phyloP scores from a whole-genome alignment of 176 grass and related monocot genomes.

The Musa schizocarpa region DNA sequence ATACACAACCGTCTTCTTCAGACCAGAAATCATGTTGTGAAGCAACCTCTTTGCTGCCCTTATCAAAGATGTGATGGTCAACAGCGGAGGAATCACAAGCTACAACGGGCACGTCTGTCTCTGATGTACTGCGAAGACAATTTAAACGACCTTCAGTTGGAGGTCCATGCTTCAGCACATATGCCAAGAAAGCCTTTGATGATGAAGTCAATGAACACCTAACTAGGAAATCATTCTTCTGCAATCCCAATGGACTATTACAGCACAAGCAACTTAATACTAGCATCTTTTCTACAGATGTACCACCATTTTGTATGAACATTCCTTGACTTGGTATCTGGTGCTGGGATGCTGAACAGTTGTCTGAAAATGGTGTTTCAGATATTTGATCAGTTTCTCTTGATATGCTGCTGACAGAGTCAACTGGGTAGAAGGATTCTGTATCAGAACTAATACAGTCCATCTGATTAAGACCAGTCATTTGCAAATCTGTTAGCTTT shows the following conservation, averaged over 20 bases:
- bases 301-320: conserved; percentile 23
- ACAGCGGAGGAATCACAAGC: conserved; percentile 49
- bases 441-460: conserved; percentile 27
- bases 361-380: conserved; percentile 10
- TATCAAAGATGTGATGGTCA: conserved; percentile 35
- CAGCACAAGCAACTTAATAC: conserved; percentile 48
- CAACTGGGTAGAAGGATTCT: conserved; percentile 22
- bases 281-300: conserved; percentile 32
- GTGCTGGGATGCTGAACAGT: conserved; percentile 8
- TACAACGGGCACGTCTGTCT: conserved; percentile 31
- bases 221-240: conserved; percentile 46
- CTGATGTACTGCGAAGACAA: conserved; percentile 9
- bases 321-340: conserved; percentile 24
- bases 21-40: conserved; percentile 49
- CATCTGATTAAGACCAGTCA: conserved; percentile 24
- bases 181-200: conserved; percentile 52
- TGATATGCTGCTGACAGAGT: conserved; percentile 18
- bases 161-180: conserved; percentile 44
- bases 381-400: conserved; percentile 20
- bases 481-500: conserved; percentile 34
- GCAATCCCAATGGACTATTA: conserved; percentile 47
- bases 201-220: conserved; percentile 33
- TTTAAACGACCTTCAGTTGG: conserved; percentile 11
- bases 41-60: conserved; percentile 17
- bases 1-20: conserved; percentile 79